Evolutionary conservation across 1,284 basidiomycete species (phyloP).

Genomic region (Ganoderma boninense): DNA sequence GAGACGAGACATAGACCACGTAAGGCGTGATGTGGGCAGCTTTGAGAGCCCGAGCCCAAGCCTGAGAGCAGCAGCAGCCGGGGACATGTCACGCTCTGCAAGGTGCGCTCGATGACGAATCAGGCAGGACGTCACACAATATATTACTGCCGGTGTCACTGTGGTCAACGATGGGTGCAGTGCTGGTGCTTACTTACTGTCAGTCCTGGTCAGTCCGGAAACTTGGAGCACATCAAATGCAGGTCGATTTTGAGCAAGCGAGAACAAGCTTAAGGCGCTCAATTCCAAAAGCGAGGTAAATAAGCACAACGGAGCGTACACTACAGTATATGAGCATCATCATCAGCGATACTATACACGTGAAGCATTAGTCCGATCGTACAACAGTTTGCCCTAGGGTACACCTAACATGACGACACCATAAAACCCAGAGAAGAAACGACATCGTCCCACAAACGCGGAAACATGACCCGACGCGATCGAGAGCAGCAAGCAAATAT

Average conservation of each 20-base stretch:
- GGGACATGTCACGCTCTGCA: background rate
- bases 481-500: background rate
- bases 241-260: background rate
- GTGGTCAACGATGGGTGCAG: too few relatives aligned
- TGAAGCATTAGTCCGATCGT: background rate
- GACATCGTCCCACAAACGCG: background rate
- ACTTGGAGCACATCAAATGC: background rate
- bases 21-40: background rate
- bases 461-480: background rate
- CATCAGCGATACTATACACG: background rate
- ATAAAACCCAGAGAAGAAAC: conserved; percentile 14
- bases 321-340: background rate
- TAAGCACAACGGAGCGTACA: background rate
- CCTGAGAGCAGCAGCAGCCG: background rate
- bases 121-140: too few relatives aligned
- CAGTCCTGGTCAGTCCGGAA: too few relatives aligned
- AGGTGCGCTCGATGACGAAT: background rate
- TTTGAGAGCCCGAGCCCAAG: background rate
- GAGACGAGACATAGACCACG: background rate
- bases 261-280: background rate
- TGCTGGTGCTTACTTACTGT: too few relatives aligned
- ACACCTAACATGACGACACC: conserved; percentile 1
- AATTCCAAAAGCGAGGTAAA: background rate
- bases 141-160: too few relatives aligned
- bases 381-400: conserved; percentile 4